Evolutionary conservation across 2,329 filamentous ascomycete genomes (phyloP).

Genomic region (Pseudonectria buxi): DNA sequence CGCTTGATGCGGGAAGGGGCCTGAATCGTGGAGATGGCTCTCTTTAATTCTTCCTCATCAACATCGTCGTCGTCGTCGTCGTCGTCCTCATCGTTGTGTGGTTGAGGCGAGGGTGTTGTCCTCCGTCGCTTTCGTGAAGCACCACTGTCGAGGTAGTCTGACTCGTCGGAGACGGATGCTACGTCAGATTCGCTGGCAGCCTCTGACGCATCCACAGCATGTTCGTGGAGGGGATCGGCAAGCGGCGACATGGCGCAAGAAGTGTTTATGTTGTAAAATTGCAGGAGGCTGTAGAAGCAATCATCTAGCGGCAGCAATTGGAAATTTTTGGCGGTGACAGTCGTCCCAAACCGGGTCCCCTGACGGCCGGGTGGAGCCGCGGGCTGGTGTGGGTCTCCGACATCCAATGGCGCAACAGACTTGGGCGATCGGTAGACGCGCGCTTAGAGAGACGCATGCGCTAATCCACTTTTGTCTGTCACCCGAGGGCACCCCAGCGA

Average conservation of each 20-base stretch:
- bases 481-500: background rate
- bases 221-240: constrained; percentile 9
- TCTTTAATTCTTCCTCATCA: constrained; percentile 26
- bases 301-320: constrained; percentile 10
- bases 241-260: constrained; percentile 12
- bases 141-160: constrained; percentile 42
- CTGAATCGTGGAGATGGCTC: constrained; percentile 35
- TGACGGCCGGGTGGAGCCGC: constrained; percentile 5
- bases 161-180: constrained; percentile 31
- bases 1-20: constrained; percentile 49
- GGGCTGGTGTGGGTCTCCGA: constrained; percentile 8
- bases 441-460: constrained; percentile 17
- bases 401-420: background rate
- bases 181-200: constrained; percentile 9
- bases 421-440: constrained; percentile 17
- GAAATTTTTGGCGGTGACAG: constrained; percentile 23
- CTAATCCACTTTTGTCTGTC: background rate
- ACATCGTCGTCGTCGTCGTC: constrained; percentile 28
- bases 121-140: constrained; percentile 41
- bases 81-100: constrained; percentile 18
- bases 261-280: constrained; percentile 14
- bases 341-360: constrained; percentile 17
- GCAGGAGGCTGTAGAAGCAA: constrained; percentile 11
- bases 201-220: constrained; percentile 12
- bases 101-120: constrained; percentile 21